phyloP scores from a whole-genome alignment of 2,329 filamentous ascomycete species.

The Aspergillus caelatus region DNA sequence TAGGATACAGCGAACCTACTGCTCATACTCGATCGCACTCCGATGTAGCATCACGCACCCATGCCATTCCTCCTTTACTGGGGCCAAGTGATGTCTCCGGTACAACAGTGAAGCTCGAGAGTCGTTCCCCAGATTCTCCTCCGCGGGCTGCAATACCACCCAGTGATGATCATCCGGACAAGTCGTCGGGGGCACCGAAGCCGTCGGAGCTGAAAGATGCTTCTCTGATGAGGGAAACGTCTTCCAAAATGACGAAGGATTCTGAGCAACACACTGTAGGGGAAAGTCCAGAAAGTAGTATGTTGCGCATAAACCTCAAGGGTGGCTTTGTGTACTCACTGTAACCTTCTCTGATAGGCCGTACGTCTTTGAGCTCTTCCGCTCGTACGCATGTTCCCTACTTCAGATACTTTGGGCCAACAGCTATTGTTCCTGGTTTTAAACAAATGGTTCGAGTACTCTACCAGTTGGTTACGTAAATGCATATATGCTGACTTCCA shows the following conservation, averaged over 20 bases:
- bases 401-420: slow-evolving; percentile 88
- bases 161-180: slow-evolving; percentile 13
- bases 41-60: slow-evolving; percentile 28
- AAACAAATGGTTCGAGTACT: slow-evolving; percentile 76
- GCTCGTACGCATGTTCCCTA: slow-evolving; percentile 68
- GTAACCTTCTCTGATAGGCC: slow-evolving; percentile 24
- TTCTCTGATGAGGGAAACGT: slow-evolving; percentile 18
- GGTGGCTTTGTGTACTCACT: slow-evolving; percentile 11
- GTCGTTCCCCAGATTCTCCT: slow-evolving; percentile 31
- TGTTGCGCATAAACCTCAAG: slow-evolving; percentile 17
- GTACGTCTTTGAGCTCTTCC: slow-evolving; percentile 41
- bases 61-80: slow-evolving; percentile 21
- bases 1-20: slow-evolving; percentile 63
- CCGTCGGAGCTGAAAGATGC: slow-evolving; percentile 22
- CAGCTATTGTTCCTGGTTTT: slow-evolving; percentile 87
- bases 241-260: slow-evolving; percentile 26
- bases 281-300: slow-evolving; percentile 43
- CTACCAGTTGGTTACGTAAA: background rate
- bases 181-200: slow-evolving; percentile 19
- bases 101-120: slow-evolving; percentile 24
- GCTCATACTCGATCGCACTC: slow-evolving; percentile 37
- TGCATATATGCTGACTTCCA: slow-evolving; percentile 49
- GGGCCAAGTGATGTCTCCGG: slow-evolving; percentile 24
- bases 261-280: slow-evolving; percentile 26
- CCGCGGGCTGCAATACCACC: slow-evolving; percentile 11